Percentiles rank a stretch among this genome's conserved stretches.
Conservation (phyloP, 495 filamentous ascomycete genomes). For the Trichoderma asperelloides region DNA sequence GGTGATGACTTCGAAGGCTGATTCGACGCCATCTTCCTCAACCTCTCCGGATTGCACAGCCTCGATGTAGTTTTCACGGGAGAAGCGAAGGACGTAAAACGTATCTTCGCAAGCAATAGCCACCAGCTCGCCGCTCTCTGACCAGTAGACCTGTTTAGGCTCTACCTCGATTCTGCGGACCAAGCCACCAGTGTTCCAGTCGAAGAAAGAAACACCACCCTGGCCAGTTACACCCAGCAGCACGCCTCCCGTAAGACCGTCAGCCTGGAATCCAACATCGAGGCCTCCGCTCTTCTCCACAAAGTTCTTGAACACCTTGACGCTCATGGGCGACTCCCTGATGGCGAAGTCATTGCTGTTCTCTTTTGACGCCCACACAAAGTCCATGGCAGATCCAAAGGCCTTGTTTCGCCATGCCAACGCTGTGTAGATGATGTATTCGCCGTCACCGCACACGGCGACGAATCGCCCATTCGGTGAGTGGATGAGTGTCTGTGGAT, state of each 20-base stretch:
- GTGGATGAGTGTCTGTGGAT: constrained; percentile 87
- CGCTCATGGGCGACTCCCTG: constrained; percentile 81
- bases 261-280: constrained; percentile 92
- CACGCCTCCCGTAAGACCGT: constrained; percentile 81
- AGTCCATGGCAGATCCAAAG: constrained; percentile 90
- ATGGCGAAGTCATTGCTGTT: constrained; percentile 99
- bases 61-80: constrained; percentile 73
- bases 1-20: constrained; percentile 91
- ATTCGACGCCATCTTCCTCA: constrained; percentile 93
- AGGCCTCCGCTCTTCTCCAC: constrained; percentile 82
- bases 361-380: constrained; percentile 95
- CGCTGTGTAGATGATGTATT: constrained; percentile 98
- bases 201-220: constrained; percentile 90
- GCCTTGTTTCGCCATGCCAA: constrained; percentile 96
- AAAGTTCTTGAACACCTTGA: constrained; percentile 97
- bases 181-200: constrained; percentile 84
- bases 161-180: constrained; percentile 95
- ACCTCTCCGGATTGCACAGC: constrained; percentile 72
- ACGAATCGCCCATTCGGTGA: constrained; percentile 98
- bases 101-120: constrained; percentile 89
- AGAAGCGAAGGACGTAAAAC: constrained; percentile 89
- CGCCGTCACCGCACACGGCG: constrained; percentile 92
- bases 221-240: constrained; percentile 93
- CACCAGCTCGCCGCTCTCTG: constrained; percentile 88
- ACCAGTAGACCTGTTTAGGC: constrained; percentile 86